These are phyloP conservation scores for Bothriochloa decipiens DNA, from an alignment of 176 grass and related monocot genomes.

Conservation along the genomic window DNA sequence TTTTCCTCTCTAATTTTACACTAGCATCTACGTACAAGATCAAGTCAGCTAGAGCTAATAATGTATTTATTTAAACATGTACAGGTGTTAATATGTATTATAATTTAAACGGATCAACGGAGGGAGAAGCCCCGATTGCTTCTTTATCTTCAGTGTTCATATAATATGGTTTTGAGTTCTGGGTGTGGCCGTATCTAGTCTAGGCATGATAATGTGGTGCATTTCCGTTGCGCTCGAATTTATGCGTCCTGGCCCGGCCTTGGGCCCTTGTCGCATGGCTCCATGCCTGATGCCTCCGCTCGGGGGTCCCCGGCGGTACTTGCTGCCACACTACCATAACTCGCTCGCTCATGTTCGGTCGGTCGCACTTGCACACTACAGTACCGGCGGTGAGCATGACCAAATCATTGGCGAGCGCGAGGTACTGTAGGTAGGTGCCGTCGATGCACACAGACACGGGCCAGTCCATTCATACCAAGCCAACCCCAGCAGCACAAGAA, in stretches of 20 bases:
- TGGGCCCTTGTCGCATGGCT: not conserved
- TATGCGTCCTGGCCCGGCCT: slow-evolving; percentile 31
- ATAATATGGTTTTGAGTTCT: not conserved
- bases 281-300: not conserved
- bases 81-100: too few species aligned
- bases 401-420: not conserved
- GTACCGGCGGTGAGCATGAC: not conserved
- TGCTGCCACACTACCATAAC: not conserved
- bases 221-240: slow-evolving; percentile 9
- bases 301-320: too few species aligned
- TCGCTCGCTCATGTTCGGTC: not conserved
- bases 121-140: too few species aligned
- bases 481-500: not conserved
- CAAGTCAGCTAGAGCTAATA: too few species aligned
- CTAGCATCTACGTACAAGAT: too few species aligned
- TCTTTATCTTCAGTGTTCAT: too few species aligned
- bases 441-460: not conserved
- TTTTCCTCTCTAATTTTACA: too few species aligned
- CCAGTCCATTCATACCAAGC: not conserved
- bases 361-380: not conserved
- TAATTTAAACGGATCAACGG: too few species aligned
- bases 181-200: not conserved
- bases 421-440: not conserved
- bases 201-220: not conserved
- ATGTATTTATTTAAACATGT: too few species aligned